Base-by-base conservation (phyloP, 1,284 basidiomycete species). In the Neonothopanus nambi region DNA sequence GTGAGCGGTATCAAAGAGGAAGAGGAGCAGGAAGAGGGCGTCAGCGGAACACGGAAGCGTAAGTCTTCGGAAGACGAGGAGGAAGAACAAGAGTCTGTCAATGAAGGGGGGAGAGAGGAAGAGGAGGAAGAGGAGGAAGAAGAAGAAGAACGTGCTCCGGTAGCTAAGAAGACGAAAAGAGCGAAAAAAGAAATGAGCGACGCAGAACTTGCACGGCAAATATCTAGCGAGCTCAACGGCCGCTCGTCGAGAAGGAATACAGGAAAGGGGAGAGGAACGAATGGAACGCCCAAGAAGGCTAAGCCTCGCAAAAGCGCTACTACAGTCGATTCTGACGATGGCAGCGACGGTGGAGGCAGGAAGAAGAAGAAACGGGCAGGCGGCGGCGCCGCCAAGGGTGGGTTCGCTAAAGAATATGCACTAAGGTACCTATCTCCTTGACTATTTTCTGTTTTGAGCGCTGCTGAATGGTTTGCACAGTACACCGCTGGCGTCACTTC, bases 351-450 rank as follows among this genome's bases (percentile, higher is more conserved):
- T 40, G 67, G 62, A 57, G 70, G 72, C 59, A 73, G 67, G 59
- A 58, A 60, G 18, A 71, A 69, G 60, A 73, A 67, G 62, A 69
- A 70, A 57, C 46, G 68, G 23, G 46, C 66, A 43, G 58, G 73
- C 49, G 62, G 74, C 20, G 74, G 71, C 30, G 62, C 66, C 39
- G 79, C 81, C 20, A 81, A 76, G 62, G 87, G 87, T 18, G 89
- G 89, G 15, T 91, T 92, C 66, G 80, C 79, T 44, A 92, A 91
- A 67, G 86, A 89, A 62, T 91, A 85, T 63, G 65, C 68, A n/a
- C 72, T 92, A 51, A 92, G 89, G 89, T 89, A 60, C 46, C 67
- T 63, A 50, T 43, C 41, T 36, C 50, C 33, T 51, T 53, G 35
- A 13, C 48, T 46, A n/a, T 52, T 43, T 18, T 46, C 47, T 46